Percentiles rank a stretch among this genome's conserved stretches.
Evolutionary conservation across 2,329 filamentous ascomycete genomes (phyloP).

Genomic region (Trichoderma koningiopsis): DNA sequence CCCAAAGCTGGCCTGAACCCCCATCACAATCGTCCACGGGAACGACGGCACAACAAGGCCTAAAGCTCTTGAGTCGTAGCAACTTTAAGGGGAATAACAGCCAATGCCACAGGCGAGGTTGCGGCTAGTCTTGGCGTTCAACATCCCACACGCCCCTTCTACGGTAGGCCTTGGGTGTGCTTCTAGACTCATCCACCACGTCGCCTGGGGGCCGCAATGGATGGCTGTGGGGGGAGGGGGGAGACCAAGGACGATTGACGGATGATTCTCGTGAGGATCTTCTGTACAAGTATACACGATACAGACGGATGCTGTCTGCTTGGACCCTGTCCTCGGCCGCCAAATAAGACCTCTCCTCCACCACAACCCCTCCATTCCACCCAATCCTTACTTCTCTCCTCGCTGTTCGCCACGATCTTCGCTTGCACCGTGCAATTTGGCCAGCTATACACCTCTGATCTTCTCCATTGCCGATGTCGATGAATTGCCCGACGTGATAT

Average conservation of each 20-base stretch:
- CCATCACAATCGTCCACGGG: slow-evolving; percentile 27
- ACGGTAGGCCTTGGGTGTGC: neutral
- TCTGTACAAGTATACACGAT: slow-evolving; percentile 24
- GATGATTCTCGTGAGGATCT: slow-evolving; percentile 25
- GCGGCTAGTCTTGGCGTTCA: slow-evolving; percentile 8
- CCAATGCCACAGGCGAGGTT: slow-evolving; percentile 16
- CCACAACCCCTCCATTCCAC: slow-evolving; percentile 29
- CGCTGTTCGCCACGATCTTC: slow-evolving; percentile 30
- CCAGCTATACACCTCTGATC: slow-evolving; percentile 35
- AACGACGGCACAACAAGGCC: slow-evolving; percentile 28
- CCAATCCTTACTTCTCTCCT: slow-evolving; percentile 28
- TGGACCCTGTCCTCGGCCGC: slow-evolving; percentile 25
- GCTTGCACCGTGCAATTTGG: slow-evolving; percentile 32
- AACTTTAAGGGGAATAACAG: slow-evolving; percentile 13
- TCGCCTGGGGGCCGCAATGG: slow-evolving; percentile 24
- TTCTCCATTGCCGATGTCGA: slow-evolving; percentile 35
- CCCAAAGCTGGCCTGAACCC: slow-evolving; percentile 27
- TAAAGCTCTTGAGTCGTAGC: slow-evolving; percentile 18
- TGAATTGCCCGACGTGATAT: slow-evolving; percentile 30
- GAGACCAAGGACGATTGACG: slow-evolving; percentile 13
- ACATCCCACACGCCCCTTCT: slow-evolving; percentile 22
- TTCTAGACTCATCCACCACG: slow-evolving; percentile 9
- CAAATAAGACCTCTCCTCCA: slow-evolving; percentile 40
- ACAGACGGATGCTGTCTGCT: slow-evolving; percentile 13
- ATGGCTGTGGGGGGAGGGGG: slow-evolving; percentile 25